phyloP scores from a whole-genome alignment of 169 alveolate genomes.

The Prorocentrum cordatum region DNA sequence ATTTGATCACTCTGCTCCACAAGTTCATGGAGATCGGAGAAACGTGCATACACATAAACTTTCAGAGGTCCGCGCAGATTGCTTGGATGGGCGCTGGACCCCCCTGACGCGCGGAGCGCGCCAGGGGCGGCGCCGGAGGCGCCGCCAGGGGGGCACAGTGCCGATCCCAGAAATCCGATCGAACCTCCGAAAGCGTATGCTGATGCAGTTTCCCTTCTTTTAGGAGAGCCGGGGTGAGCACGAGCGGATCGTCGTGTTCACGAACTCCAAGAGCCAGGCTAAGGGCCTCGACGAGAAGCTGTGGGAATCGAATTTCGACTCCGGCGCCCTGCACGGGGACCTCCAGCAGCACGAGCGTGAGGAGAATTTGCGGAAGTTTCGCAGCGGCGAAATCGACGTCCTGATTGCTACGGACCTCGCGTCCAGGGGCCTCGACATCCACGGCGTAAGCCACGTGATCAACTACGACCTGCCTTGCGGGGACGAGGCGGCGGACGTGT shows the following conservation, averaged over 20 bases:
- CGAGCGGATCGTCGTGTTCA: background rate
- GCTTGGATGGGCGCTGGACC: too few relatives aligned
- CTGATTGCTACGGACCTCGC: background rate
- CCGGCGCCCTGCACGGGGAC: background rate
- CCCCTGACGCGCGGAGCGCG: too few relatives aligned
- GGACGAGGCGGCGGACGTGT: background rate
- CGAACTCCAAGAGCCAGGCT: background rate
- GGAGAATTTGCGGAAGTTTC: background rate
- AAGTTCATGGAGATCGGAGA: background rate
- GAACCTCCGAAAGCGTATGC: too few relatives aligned
- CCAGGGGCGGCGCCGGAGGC: too few relatives aligned
- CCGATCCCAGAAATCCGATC: too few relatives aligned
- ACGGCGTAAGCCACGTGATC: background rate
- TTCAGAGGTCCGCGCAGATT: too few relatives aligned
- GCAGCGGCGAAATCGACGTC: background rate
- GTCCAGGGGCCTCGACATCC: background rate
- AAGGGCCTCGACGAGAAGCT: background rate
- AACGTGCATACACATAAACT: too few relatives aligned
- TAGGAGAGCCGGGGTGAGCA: background rate
- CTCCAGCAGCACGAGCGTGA: background rate
- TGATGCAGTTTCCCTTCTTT: too few relatives aligned
- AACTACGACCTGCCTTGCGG: background rate
- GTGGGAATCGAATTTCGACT: background rate
- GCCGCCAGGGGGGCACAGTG: too few relatives aligned
- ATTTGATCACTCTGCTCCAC: background rate